Percentiles rank a stretch among this genome's conserved stretches.
phyloP scores from a whole-genome alignment of 192 early-diverging fungal species.

The Mortierella claussenii region DNA sequence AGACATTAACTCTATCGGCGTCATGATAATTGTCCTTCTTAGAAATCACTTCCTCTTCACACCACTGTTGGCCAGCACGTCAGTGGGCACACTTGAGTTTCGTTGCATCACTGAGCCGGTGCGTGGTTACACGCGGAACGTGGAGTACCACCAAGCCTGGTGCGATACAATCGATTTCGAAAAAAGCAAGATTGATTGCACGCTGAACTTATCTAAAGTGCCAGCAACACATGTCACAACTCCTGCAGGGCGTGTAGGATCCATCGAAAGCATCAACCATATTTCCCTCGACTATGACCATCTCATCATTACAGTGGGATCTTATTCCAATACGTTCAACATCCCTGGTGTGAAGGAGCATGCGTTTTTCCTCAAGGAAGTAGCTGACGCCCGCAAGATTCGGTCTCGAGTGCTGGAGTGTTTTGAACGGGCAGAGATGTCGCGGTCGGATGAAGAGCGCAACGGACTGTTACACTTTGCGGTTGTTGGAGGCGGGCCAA shows the following conservation, averaged over 20 bases:
- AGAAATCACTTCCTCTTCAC: slow-evolving; percentile 90
- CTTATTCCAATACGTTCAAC: slow-evolving; percentile 84
- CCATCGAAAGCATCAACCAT: slow-evolving; percentile 51
- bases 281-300: slow-evolving; percentile 79
- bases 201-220: slow-evolving; percentile 19
- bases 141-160: slow-evolving; percentile 75
- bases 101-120: slow-evolving; percentile 89
- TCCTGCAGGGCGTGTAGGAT: slow-evolving; percentile 52
- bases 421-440: slow-evolving; percentile 81
- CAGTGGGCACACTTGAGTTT: slow-evolving; percentile 89
- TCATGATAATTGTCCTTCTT: too few relatives aligned
- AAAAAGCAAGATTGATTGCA: slow-evolving; percentile 31
- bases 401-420: slow-evolving; percentile 82
- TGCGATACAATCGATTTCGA: slow-evolving; percentile 58
- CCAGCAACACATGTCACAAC: slow-evolving; percentile 12
- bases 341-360: slow-evolving; percentile 88
- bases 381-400: slow-evolving; percentile 86
- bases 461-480: slow-evolving; percentile 80
- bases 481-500: slow-evolving; percentile 90
- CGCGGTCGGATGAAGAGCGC: slow-evolving; percentile 70
- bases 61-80: slow-evolving; percentile 85
- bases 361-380: slow-evolving; percentile 87
- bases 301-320: slow-evolving; percentile 84
- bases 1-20: too few relatives aligned
- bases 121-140: slow-evolving; percentile 62